Conservation (phyloP, 495 filamentous ascomycete genomes). For the Immersiella caudata region DNA sequence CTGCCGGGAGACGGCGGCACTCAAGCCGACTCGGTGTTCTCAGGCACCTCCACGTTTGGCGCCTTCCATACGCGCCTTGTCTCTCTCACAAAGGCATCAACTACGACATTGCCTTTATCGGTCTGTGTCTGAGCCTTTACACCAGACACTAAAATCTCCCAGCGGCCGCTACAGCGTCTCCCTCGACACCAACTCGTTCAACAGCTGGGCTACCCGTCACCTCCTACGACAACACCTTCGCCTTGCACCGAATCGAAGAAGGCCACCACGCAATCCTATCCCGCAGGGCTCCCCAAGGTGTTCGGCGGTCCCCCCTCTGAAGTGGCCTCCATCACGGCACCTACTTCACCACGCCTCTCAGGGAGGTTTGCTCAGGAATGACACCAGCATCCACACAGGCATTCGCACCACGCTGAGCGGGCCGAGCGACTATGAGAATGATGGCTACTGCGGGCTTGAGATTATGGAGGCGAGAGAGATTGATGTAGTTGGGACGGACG, state of each 20-base stretch:
- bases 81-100: slow-evolving; percentile 63
- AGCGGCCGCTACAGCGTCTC: slow-evolving; percentile 78
- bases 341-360: slow-evolving; percentile 81
- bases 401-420: slow-evolving; percentile 75
- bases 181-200: slow-evolving; percentile 77
- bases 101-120: slow-evolving; percentile 84
- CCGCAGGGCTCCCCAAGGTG: slow-evolving; percentile 65
- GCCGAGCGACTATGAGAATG: slow-evolving; percentile 71
- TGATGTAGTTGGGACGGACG: slow-evolving; percentile 65
- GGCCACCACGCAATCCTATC: slow-evolving; percentile 59
- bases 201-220: slow-evolving; percentile 78
- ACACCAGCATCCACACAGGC: slow-evolving; percentile 73
- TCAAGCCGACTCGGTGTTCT: slow-evolving; percentile 65
- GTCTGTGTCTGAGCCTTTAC: no score
- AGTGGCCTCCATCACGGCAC: slow-evolving; percentile 73
- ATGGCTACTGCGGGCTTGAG: slow-evolving; percentile 69
- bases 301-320: slow-evolving; percentile 61
- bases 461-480: slow-evolving; percentile 74
- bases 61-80: slow-evolving; percentile 74
- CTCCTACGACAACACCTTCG: slow-evolving; percentile 76
- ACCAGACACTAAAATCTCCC: slow-evolving; percentile 4
- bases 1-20: slow-evolving; percentile 61
- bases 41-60: slow-evolving; percentile 85
- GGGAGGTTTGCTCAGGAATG: slow-evolving; percentile 74
- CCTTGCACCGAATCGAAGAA: slow-evolving; percentile 79